Conservation (phyloP, 176 grass and related monocot genomes). For the Puya raimondii region DNA sequence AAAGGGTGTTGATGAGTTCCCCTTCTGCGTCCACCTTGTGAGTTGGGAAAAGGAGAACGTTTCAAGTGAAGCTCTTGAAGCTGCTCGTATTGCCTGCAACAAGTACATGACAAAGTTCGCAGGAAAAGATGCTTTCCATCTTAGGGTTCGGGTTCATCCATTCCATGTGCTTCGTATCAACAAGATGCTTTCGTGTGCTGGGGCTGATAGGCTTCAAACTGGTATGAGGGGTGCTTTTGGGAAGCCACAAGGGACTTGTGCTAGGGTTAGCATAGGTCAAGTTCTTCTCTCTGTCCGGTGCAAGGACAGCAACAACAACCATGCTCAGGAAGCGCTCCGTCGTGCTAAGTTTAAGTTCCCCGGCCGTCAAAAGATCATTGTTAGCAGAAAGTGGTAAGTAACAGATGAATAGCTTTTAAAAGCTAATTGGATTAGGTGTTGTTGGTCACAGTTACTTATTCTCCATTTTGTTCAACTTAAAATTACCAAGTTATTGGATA, state of each 20-base stretch:
- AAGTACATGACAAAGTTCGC: conserved; percentile 18
- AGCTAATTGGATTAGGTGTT: too few species aligned
- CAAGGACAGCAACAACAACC: not conserved
- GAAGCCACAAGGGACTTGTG: conserved; percentile 17
- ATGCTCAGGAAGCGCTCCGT: conserved; percentile 16
- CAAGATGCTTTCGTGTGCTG: conserved; percentile 22
- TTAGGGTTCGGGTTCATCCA: conserved; percentile 12
- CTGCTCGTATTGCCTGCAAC: conserved; percentile 17
- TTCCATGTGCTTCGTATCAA: conserved; percentile 18
- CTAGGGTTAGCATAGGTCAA: conserved; percentile 10
- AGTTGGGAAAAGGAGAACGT: conserved; percentile 21
- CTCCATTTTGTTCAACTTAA: too few species aligned
- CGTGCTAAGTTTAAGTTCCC: conserved; percentile 22
- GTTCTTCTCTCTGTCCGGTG: conserved; percentile 9
- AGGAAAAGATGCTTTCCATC: conserved; percentile 17
- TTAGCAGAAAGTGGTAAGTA: conserved; percentile 10
- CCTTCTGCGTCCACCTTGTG: conserved; percentile 13
- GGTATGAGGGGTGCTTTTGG: conserved; percentile 22
- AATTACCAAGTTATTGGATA: too few species aligned
- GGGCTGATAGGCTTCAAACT: conserved; percentile 18
- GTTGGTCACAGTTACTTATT: too few species aligned
- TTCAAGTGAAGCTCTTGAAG: conserved; percentile 16
- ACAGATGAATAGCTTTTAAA: not conserved
- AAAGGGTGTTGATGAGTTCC: conserved; percentile 16
- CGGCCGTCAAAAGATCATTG: conserved; percentile 18